Base-by-base conservation (phyloP, 2,329 filamentous ascomycete genomes). In the Fusarium subglutinans region DNA sequence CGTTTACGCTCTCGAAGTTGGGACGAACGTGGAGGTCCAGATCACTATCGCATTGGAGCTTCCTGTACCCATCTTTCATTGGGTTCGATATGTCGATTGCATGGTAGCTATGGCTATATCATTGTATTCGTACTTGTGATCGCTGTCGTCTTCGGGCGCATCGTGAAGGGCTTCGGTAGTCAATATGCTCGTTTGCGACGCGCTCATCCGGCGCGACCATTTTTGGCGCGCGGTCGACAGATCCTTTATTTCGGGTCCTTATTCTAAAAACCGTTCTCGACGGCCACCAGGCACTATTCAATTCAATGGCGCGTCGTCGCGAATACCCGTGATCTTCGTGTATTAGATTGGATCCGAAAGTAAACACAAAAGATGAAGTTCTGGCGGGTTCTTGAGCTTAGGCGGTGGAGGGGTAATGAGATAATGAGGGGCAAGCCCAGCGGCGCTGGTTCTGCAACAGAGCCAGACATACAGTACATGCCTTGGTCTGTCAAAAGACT, bases 11-110 rank as follows among this genome's bases (percentile, higher is more conserved):
- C 26, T 28, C 45, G 13, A 28, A 5, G 26, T 47, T 47, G 45
- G 18, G 18, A 28, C 13, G 0, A 47, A 24, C 0, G 17, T 20
- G n/a, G 18, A 20, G 0, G 12, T 47, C 18, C 2, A 20, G 14
- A 47, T 14, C 8, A 5, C 18, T 13, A 9, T 14, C 24, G 13
- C 24, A 4, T 20, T 26, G 12, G 24, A 47, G 18, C 18, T 11
- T 9, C 24, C 18, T 17, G 20, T 6, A 10, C 10, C 45, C 4
- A 12, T 48, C 14, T 30, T 30, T 22, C 26, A 30, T 10, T 3
- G 4, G 6, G 1, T 30, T 30, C 26, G 14, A 22, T 26, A 5
- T 4, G 2, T 5, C 6, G 6, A 6, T 8, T 26, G 3, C 18
- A 22, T 20, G 6, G 7, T 6, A 12, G 11, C 12, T 20, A 20